Evolutionary conservation across 2,329 filamentous ascomycete genomes (phyloP).

Genomic region (Talaromyces sp.): DNA sequence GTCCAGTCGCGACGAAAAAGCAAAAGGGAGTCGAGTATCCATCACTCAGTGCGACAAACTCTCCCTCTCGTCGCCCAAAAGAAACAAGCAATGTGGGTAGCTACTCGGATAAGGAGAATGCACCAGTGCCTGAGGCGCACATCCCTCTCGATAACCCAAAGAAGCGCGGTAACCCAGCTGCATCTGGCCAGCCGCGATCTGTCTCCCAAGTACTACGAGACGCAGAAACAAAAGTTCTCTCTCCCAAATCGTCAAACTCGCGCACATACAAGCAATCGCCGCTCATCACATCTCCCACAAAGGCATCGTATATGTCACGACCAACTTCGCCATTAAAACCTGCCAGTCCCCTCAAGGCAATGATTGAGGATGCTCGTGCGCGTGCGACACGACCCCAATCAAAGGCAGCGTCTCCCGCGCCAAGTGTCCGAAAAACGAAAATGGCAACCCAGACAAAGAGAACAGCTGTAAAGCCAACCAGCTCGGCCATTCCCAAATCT

Average conservation of each 20-base stretch:
- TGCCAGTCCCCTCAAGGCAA: slow-evolving; percentile 40
- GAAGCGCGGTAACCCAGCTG: slow-evolving; percentile 56
- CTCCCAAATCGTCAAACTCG: slow-evolving; percentile 79
- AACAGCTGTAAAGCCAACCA: slow-evolving; percentile 29
- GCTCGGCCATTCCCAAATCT: slow-evolving; percentile 26
- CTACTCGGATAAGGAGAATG: slow-evolving; percentile 75
- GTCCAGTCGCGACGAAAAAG: slow-evolving; percentile 27
- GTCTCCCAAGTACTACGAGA: slow-evolving; percentile 45
- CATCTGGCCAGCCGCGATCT: slow-evolving; percentile 40
- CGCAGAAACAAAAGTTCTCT: slow-evolving; percentile 64
- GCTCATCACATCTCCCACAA: slow-evolving; percentile 45
- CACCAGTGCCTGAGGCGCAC: slow-evolving; percentile 38
- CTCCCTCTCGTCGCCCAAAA: slow-evolving; percentile 31
- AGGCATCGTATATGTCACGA: slow-evolving; percentile 52
- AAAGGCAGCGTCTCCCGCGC: slow-evolving; percentile 11
- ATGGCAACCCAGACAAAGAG: slow-evolving; percentile 20
- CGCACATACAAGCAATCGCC: slow-evolving; percentile 63
- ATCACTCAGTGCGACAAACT: slow-evolving; percentile 30
- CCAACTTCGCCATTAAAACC: slow-evolving; percentile 64
- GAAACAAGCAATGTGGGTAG: slow-evolving; percentile 60
- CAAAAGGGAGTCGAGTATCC: slow-evolving; percentile 31
- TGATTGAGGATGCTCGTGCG: slow-evolving; percentile 26
- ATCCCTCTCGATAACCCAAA: slow-evolving; percentile 65
- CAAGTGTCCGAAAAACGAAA: slow-evolving; percentile 25
- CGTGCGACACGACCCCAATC: slow-evolving; percentile 27